A percentile compares a stretch with the other conserved stretches of the same genome.
phyloP scores from a whole-genome alignment of 2,329 filamentous ascomycete genomes.

The Xylariales sp. region DNA sequence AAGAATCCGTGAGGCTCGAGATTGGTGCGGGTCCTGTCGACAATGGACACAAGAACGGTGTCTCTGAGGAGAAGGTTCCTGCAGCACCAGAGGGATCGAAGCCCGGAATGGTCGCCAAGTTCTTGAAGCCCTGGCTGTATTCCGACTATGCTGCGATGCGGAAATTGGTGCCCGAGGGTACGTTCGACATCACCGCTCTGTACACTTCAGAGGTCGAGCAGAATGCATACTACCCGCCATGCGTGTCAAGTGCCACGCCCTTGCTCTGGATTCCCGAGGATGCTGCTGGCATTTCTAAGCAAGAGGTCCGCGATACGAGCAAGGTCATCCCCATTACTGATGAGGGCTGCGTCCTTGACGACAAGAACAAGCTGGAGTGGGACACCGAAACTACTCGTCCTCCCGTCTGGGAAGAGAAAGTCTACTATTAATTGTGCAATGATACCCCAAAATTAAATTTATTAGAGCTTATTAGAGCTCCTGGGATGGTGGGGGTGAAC shows the following conservation, averaged over 20 bases:
- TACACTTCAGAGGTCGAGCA: slow-evolving; percentile 60
- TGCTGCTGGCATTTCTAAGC: slow-evolving; percentile 65
- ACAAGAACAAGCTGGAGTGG: slow-evolving; percentile 52
- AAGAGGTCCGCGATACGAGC: slow-evolving; percentile 71
- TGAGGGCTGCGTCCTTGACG: slow-evolving; percentile 65
- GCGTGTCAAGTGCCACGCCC: slow-evolving; percentile 57
- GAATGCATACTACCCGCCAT: slow-evolving; percentile 71
- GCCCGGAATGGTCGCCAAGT: slow-evolving; percentile 58
- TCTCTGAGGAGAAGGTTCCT: slow-evolving; percentile 21
- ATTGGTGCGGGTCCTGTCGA: slow-evolving; percentile 15
- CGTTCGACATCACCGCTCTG: slow-evolving; percentile 40
- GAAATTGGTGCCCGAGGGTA: slow-evolving; percentile 59
- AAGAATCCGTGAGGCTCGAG: slow-evolving; percentile 27
- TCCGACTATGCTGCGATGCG: slow-evolving; percentile 68
- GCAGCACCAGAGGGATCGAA: slow-evolving; percentile 34
- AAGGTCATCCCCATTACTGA: slow-evolving; percentile 77
- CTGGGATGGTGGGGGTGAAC: too few relatives aligned
- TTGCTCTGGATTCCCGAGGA: slow-evolving; percentile 85
- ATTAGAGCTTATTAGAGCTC: too few relatives aligned
- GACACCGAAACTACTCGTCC: slow-evolving; percentile 26
- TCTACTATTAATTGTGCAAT: slow-evolving; percentile 22
- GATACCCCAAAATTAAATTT: too few relatives aligned
- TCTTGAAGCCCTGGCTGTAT: slow-evolving; percentile 74
- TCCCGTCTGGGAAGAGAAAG: slow-evolving; percentile 28
- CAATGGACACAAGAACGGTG: slow-evolving; percentile 18